These are phyloP conservation scores for Arctium lappa DNA, from an alignment of 129 eudicot species.

Conservation along the genomic window DNA sequence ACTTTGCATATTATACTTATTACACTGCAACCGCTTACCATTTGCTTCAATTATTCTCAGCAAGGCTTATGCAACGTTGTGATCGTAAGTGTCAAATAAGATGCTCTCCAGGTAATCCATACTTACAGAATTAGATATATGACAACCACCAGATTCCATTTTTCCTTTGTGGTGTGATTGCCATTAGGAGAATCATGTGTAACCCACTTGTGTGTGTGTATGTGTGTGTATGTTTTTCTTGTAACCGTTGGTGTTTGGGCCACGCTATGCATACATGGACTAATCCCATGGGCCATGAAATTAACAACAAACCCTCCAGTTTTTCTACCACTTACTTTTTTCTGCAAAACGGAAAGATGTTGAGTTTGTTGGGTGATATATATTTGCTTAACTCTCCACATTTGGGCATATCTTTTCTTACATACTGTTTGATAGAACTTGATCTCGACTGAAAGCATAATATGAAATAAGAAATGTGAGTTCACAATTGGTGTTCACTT, in stretches of 20 bases:
- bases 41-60: no score
- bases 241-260: background rate
- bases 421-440: background rate
- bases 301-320: background rate
- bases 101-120: no score
- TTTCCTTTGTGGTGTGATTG: no score
- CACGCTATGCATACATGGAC: background rate
- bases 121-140: no score
- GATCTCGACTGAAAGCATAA: background rate
- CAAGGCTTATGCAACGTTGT: no score
- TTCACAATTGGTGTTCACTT: background rate
- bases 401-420: background rate
- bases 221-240: no score
- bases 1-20: background rate
- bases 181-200: no score
- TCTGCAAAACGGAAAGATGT: background rate
- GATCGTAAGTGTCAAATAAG: no score
- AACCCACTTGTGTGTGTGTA: no score
- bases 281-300: background rate
- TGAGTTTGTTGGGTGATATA: background rate
- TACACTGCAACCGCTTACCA: no score
- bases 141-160: no score
- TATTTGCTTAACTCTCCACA: background rate
- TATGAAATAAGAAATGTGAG: background rate
- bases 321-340: background rate